Evolutionary conservation across 1,284 basidiomycete species (phyloP), one percentile per base, ranked within the genome.

Genomic region (Ganoderma sp.): DNA sequence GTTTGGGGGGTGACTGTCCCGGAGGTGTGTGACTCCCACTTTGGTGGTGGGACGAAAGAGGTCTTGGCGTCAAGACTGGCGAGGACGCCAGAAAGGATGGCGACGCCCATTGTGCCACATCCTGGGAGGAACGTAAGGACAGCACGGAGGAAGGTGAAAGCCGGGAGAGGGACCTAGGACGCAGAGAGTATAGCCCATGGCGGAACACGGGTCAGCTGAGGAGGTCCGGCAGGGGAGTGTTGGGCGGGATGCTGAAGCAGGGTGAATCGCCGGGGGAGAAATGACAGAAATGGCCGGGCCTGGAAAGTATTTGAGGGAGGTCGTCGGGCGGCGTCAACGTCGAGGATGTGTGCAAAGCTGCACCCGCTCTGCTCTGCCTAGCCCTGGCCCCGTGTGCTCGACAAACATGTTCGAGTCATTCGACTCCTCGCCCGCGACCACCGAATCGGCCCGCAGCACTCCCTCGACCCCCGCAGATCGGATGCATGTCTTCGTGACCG

Each of bases 91-190:
- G 97, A 98, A 60, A 98, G 88, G 78, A 99, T 88, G 69, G 98
- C 96, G 73, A 99, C 84, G 67, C 98, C 98, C 98, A 99, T 99
- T 8, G 98, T 99, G 67, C 98, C 98, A 81, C 98, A 99, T 86
- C 96, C 96, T 95, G 76, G 64, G 57, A 61, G 22, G 39, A 61
- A 54, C 60, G 66, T 75, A 41, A 67, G 69, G 64, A 67, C 65
- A 61, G 32, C 63, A 19, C 42, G 54, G 61, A 48, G 54, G 50
- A 19, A 43, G 54, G 69, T 43, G 66, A 39, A 45, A 63, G 28
- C 48, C 62, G 58, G 57, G 63, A 66, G 61, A 68, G 65, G 57
- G 68, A 87, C 87, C 88, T 81, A 89, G 77, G 48, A 89, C 83
- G 74, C 87, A 88, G 64, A 89, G 84, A 67, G 87, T 87, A 76